These are phyloP conservation scores for Gautieria morchelliformis DNA, from an alignment of 768 basidiomycete species.

Conservation along the genomic window DNA sequence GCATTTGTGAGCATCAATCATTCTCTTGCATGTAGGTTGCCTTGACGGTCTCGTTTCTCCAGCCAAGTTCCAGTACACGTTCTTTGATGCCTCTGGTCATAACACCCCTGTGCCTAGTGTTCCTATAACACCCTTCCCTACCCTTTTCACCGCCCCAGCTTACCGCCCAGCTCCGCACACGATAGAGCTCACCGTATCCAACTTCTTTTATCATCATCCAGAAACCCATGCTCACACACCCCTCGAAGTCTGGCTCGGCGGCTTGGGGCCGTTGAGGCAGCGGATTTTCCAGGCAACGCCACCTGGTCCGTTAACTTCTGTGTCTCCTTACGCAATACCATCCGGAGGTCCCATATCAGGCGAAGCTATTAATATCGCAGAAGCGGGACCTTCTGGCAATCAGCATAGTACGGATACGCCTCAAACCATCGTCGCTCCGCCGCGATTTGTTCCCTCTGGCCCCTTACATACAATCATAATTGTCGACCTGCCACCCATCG, in stretches of 20 bases:
- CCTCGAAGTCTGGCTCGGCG: slow-evolving; percentile 83
- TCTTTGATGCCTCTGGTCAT: slow-evolving; percentile 82
- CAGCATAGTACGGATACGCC: neutral
- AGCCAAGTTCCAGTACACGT: slow-evolving; percentile 94
- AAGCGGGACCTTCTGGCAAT: neutral
- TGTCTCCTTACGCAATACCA: slow-evolving; percentile 43
- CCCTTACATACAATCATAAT: slow-evolving; percentile 72
- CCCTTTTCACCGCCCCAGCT: slow-evolving; percentile 68
- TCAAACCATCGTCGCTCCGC: slow-evolving; percentile 16
- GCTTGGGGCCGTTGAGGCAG: slow-evolving; percentile 74
- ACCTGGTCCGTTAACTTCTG: slow-evolving; percentile 56
- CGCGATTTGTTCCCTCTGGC: slow-evolving; percentile 43
- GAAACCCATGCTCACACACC: slow-evolving; percentile 55
- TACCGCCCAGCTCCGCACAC: slow-evolving; percentile 65
- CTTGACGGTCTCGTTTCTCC: slow-evolving; percentile 7
- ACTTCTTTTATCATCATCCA: slow-evolving; percentile 78
- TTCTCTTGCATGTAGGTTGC: neutral
- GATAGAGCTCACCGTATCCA: slow-evolving; percentile 76
- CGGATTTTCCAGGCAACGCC: slow-evolving; percentile 68
- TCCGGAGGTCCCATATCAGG: neutral
- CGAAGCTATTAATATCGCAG: slow-evolving; percentile 1
- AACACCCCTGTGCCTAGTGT: slow-evolving; percentile 66
- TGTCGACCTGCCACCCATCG: slow-evolving; percentile 73
- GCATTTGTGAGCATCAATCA: slow-evolving; percentile 55
- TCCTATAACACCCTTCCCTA: slow-evolving; percentile 86